These are phyloP conservation scores for Eucalyptus urophylla DNA, from an alignment of 345 rosid species.

Conservation along the genomic window DNA sequence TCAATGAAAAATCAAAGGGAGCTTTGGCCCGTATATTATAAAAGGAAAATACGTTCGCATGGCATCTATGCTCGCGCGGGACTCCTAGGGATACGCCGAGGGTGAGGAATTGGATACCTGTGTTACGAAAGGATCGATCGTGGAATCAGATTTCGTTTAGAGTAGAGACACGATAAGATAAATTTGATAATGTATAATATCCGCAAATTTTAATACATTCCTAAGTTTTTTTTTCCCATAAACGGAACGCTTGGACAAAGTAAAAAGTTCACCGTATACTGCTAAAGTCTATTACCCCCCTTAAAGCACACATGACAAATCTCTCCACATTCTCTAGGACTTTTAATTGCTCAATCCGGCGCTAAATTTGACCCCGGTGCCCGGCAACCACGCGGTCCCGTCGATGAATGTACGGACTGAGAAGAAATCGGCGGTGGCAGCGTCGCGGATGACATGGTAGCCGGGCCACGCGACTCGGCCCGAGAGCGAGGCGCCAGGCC, in stretches of 20 bases:
- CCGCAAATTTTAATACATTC: background rate
- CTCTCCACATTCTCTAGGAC: background rate
- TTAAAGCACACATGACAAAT: background rate
- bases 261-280: background rate
- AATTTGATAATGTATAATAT: background rate
- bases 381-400: slow-evolving; percentile 62
- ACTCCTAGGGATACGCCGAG: background rate
- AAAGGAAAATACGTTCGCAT: background rate
- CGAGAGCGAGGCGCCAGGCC: slow-evolving; percentile 36
- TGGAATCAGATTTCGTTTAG: background rate
- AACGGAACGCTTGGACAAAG: background rate
- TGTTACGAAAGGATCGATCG: background rate
- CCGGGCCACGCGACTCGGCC: slow-evolving; percentile 77
- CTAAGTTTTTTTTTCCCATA: background rate
- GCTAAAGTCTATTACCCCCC: background rate
- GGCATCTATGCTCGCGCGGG: background rate
- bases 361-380: slow-evolving; percentile 43
- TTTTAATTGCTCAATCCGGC: slow-evolving; percentile 34
- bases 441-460: slow-evolving; percentile 44
- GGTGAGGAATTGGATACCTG: background rate
- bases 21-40: background rate
- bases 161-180: background rate
- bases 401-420: slow-evolving; percentile 52
- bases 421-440: slow-evolving; percentile 37
- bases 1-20: background rate